Percentiles rank a stretch among this genome's conserved stretches.
Evolutionary conservation across 139 green algal genomes (phyloP).

Genomic region (Deuterostichococcus epilithicus): DNA sequence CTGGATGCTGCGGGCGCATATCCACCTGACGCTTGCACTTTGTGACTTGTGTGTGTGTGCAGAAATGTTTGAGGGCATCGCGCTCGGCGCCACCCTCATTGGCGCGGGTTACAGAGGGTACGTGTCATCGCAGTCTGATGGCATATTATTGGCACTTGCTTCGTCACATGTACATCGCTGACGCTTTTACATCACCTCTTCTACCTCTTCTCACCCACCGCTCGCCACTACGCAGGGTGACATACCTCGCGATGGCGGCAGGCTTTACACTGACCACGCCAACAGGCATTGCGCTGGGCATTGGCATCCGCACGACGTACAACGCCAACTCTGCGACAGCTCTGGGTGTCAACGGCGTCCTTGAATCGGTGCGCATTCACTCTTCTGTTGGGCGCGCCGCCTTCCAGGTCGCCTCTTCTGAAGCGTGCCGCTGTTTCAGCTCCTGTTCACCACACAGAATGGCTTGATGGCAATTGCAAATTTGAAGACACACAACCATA

Average conservation of each 20-base stretch:
- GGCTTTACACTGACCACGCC: neutral
- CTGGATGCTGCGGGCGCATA: no score
- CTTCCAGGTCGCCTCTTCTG: neutral
- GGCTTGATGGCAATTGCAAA: no score
- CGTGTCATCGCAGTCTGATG: neutral
- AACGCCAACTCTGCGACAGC: constrained; percentile 6
- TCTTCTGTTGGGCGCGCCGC: no score
- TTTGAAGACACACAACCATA: no score
- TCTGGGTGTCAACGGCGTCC: constrained; percentile 16
- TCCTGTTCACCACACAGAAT: no score
- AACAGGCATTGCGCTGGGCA: constrained; percentile 2
- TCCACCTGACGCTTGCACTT: no score
- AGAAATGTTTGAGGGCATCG: constrained; percentile 30
- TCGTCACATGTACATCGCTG: neutral
- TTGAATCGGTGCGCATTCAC: constrained; percentile 14
- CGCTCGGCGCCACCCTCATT: constrained; percentile 12
- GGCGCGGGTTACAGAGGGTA: neutral
- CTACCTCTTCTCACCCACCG: no score
- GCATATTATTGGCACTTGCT: neutral
- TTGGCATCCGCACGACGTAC: constrained; percentile 10
- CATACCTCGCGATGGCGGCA: neutral
- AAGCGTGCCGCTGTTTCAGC: neutral
- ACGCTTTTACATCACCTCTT: no score
- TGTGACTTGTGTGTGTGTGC: no score
- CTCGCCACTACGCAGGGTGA: neutral